Evolutionary conservation across 1,284 basidiomycete species (phyloP), one percentile per base, ranked within the genome.

Genomic region (Trichosporon inkin): DNA sequence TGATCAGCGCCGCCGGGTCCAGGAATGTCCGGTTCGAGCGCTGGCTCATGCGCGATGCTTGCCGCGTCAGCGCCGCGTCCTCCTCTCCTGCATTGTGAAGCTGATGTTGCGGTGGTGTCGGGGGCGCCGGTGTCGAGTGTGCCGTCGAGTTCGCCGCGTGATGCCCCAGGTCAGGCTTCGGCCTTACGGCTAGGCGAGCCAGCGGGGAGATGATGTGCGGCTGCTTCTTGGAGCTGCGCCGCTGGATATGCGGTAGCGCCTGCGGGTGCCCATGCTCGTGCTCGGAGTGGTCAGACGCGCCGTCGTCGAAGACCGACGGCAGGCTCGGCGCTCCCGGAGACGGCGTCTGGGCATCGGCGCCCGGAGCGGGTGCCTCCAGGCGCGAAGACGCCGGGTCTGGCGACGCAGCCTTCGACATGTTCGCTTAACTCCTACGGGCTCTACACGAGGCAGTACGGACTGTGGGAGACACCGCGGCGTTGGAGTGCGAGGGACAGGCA

Each of bases 1-100:
- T 58, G 37, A 65, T 58, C 19, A 65, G 58, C 13, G 53, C 44
- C 19, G 53, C 56, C 2, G 63, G 53, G 36, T 65, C 63, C 17
- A 51, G 56, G 32, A 62, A 65, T 0, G 67, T 67, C 8, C 58
- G 53, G 47, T 67, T 67, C 22, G 49, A 53, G 19, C 58, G 28
- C 34, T 61, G 60, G 6, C 55, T 58, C 16, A 67, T 19, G 34
- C 62, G 56, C 17, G 64, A 65, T 11, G 55, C 36, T n/a, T 63
- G 60, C 1, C 51, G 62, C n/a, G 60, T 44, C 10, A 69, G 58
- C 3, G 60, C 54, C 1, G 49, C 10, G 22, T 49, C 44, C 14
- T 49, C 24, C 24, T 49, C 44, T 6, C 11, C 36, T 13, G 11
- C 13, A 38, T n/a, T 38, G 13, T 38, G 35, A 7, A 13, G 35